phyloP scores from a whole-genome alignment of 2,329 filamentous ascomycete genomes.

The Calonectria fujianensis region DNA sequence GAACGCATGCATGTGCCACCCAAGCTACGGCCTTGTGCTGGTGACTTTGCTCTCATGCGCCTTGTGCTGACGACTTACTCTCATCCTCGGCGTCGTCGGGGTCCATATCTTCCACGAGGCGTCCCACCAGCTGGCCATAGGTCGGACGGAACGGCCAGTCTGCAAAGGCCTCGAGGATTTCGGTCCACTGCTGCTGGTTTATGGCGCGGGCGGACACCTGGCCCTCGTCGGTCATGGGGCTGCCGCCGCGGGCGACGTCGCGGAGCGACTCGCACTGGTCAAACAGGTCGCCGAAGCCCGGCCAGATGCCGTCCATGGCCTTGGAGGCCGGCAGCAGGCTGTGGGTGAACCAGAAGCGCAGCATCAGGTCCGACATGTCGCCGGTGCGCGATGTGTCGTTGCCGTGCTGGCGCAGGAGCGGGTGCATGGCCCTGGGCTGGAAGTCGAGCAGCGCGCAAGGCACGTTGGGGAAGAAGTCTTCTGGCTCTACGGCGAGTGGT shows the following conservation, averaged over 20 bases:
- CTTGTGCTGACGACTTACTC: conserved; percentile 46
- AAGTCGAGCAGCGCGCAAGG: conserved; percentile 79
- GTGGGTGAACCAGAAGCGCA: conserved; percentile 65
- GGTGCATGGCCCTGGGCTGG: conserved; percentile 74
- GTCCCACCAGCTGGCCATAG: conserved; percentile 68
- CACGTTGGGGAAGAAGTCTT: conserved; percentile 81
- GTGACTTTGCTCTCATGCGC: conserved; percentile 21
- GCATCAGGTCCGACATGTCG: conserved; percentile 72
- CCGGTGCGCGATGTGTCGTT: conserved; percentile 63
- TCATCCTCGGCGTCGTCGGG: conserved; percentile 54
- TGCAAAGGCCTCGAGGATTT: conserved; percentile 76
- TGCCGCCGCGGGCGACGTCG: conserved; percentile 70
- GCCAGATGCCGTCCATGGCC: conserved; percentile 72
- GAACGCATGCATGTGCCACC: background rate
- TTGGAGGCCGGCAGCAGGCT: conserved; percentile 65
- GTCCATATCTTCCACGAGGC: conserved; percentile 59
- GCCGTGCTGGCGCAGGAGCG: conserved; percentile 68
- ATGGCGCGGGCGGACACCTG: conserved; percentile 69
- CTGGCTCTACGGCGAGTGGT: conserved; percentile 73
- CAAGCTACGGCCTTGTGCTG: conserved; percentile 40
- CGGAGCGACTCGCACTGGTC: conserved; percentile 68
- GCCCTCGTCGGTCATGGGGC: conserved; percentile 61
- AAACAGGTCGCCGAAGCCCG: conserved; percentile 74
- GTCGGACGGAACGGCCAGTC: conserved; percentile 79
- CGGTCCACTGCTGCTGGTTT: conserved; percentile 72